Percentiles rank a stretch among this genome's conserved stretches.
Conservation (phyloP, 2,329 filamentous ascomycete species). For the Aspergillus clavatus region DNA sequence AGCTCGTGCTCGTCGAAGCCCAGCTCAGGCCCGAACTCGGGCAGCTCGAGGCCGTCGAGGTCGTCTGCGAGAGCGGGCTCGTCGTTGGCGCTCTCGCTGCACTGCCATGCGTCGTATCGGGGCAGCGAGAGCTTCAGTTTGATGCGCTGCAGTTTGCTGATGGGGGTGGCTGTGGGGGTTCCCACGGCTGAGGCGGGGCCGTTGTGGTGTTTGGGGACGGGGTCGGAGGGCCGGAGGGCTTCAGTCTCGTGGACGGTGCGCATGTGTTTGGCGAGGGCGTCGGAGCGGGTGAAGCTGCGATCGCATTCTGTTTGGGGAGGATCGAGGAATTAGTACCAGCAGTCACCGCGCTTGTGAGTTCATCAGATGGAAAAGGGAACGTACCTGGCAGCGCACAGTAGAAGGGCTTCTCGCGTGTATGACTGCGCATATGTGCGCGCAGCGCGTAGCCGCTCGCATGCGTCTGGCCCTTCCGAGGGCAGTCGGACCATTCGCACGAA, state of each 20-base stretch:
- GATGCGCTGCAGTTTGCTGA: conserved; percentile 37
- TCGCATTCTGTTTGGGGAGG: too few relatives aligned
- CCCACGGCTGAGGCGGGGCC: conserved; percentile 22
- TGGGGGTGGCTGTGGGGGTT: conserved; percentile 25
- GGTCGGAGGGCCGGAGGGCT: conserved; percentile 66
- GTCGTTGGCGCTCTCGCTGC: conserved; percentile 25
- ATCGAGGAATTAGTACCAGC: not conserved
- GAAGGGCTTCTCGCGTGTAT: conserved; percentile 97
- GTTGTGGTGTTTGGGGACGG: conserved; percentile 38
- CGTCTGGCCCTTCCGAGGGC: conserved; percentile 77
- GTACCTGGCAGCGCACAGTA: conserved; percentile 91
- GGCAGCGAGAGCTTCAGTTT: conserved; percentile 39
- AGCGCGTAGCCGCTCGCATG: conserved; percentile 95
- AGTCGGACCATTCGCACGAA: conserved; percentile 96
- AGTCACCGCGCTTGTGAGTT: not conserved
- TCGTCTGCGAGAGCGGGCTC: conserved; percentile 32
- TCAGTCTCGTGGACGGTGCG: conserved; percentile 97
- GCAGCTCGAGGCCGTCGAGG: conserved; percentile 30
- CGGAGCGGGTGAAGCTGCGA: conserved; percentile 89
- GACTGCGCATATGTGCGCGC: conserved; percentile 95
- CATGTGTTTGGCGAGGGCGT: conserved; percentile 97
- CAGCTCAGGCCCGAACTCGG: conserved; percentile 38
- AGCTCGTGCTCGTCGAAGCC: conserved; percentile 44
- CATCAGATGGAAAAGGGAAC: conserved; percentile 21
- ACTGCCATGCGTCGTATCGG: conserved; percentile 26